Conservation (phyloP, 768 basidiomycete genomes). For the Tylopilus rubrobrunneus region DNA sequence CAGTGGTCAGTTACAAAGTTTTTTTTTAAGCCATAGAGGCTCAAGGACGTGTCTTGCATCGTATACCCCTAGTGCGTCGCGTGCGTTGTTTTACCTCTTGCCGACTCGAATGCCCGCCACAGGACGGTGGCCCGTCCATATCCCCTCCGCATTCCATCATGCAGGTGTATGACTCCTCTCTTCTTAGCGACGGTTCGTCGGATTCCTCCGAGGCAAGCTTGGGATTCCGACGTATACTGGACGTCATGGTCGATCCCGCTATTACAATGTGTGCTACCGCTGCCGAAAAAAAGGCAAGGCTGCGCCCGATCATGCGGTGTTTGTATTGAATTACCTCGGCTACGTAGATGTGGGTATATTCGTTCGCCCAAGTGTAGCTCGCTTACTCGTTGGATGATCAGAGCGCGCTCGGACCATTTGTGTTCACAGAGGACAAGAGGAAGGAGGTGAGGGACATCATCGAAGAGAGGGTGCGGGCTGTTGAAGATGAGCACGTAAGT, state of each 20-base stretch:
- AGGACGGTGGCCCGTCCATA: slow-evolving; percentile 72
- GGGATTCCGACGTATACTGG: slow-evolving; percentile 49
- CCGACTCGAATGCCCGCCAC: background rate
- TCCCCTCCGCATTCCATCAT: slow-evolving; percentile 77
- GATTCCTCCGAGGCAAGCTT: slow-evolving; percentile 8
- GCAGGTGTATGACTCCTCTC: slow-evolving; percentile 82
- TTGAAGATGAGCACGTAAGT: slow-evolving; percentile 86
- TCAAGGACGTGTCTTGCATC: slow-evolving; percentile 65
- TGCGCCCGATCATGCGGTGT: slow-evolving; percentile 69
- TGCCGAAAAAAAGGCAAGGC: slow-evolving; percentile 59
- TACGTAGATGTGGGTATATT: slow-evolving; percentile 65
- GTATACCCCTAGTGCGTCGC: slow-evolving; percentile 49
- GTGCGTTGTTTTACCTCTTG: background rate
- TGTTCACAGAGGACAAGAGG: slow-evolving; percentile 64
- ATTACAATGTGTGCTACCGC: slow-evolving; percentile 68
- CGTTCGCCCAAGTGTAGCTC: background rate
- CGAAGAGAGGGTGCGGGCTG: slow-evolving; percentile 52
- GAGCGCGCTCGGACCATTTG: slow-evolving; percentile 63
- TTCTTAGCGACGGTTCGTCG: slow-evolving; percentile 50
- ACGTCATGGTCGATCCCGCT: slow-evolving; percentile 82
- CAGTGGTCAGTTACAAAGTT: slow-evolving; percentile 71
- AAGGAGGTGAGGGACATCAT: slow-evolving; percentile 55
- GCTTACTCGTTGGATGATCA: slow-evolving; percentile 24
- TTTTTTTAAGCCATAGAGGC: slow-evolving; percentile 88
- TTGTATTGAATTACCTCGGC: slow-evolving; percentile 82